phyloP scores from a whole-genome alignment of 2,329 filamentous ascomycete genomes.

The Cercospora beticola region DNA sequence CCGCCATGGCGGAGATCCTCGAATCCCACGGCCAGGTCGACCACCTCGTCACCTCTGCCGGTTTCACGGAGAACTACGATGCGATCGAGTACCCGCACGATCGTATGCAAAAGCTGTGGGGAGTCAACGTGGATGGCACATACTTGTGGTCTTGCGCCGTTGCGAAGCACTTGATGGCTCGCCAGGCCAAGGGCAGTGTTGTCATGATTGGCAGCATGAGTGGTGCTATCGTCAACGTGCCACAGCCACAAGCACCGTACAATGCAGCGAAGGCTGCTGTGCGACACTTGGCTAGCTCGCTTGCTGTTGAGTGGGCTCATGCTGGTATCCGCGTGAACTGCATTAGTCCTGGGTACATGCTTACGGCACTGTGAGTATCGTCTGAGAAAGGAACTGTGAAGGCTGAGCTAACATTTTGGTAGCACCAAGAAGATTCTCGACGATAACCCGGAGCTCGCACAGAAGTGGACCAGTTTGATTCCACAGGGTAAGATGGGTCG shows the following conservation, averaged over 20 bases:
- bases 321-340: conserved; percentile 90
- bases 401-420: conserved; percentile 17
- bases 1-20: conserved; percentile 69
- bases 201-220: conserved; percentile 97
- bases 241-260: conserved; percentile 89
- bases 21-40: conserved; percentile 76
- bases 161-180: conserved; percentile 83
- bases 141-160: conserved; percentile 84
- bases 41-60: conserved; percentile 90
- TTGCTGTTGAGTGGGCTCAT: conserved; percentile 92
- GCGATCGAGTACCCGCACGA: conserved; percentile 88
- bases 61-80: conserved; percentile 94
- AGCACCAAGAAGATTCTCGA: conserved; percentile 93
- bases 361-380: conserved; percentile 76
- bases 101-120: conserved; percentile 89
- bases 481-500: conserved; percentile 91
- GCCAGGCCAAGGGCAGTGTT: conserved; percentile 76
- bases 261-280: conserved; percentile 93
- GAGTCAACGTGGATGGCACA: conserved; percentile 89
- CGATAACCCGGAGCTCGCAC: conserved; percentile 84
- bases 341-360: conserved; percentile 94
- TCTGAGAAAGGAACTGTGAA: not conserved
- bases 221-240: conserved; percentile 88
- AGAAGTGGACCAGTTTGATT: conserved; percentile 88
- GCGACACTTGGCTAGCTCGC: conserved; percentile 78